These are phyloP conservation scores for Pontederia crassipes DNA, from an alignment of 176 grass and related monocot species.

Conservation along the genomic window DNA sequence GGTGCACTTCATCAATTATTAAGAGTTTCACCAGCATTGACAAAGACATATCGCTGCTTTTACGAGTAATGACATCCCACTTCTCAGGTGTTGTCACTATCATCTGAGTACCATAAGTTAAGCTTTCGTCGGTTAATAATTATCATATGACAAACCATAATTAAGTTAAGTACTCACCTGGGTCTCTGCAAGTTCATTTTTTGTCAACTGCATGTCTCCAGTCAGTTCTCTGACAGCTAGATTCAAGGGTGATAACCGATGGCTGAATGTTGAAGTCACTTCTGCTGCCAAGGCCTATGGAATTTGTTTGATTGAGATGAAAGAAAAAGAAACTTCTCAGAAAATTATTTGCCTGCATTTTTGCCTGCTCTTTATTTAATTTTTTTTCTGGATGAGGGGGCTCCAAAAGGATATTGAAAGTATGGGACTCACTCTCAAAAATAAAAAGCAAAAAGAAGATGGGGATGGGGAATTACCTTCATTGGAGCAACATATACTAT, in stretches of 20 bases:
- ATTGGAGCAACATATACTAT: constrained; percentile 99
- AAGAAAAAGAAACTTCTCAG: constrained; percentile 3
- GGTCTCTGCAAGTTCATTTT: constrained; percentile 87
- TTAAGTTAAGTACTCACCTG: constrained; percentile 35
- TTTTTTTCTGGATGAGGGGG: no score
- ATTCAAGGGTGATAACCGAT: constrained; percentile 65
- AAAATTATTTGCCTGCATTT: constrained; percentile 7
- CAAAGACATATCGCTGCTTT: constrained; percentile 98
- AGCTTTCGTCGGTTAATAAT: constrained; percentile 14
- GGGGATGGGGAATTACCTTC: constrained; percentile 56
- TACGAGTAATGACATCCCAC: constrained; percentile 97
- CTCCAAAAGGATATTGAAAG: neutral
- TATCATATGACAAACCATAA: constrained; percentile 8
- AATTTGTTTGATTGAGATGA: constrained; percentile 23
- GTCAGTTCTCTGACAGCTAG: constrained; percentile 82
- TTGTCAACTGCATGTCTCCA: constrained; percentile 93
- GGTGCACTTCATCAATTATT: constrained; percentile 97
- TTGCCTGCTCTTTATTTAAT: neutral
- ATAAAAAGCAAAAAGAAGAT: neutral
- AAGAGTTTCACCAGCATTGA: constrained; percentile 94
- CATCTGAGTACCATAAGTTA: constrained; percentile 50
- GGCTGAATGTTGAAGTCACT: constrained; percentile 82
- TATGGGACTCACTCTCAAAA: neutral
- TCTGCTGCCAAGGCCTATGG: constrained; percentile 85
- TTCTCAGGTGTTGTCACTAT: constrained; percentile 99